Conservation (phyloP, 495 filamentous ascomycete genomes). For the Xylona heveae region DNA sequence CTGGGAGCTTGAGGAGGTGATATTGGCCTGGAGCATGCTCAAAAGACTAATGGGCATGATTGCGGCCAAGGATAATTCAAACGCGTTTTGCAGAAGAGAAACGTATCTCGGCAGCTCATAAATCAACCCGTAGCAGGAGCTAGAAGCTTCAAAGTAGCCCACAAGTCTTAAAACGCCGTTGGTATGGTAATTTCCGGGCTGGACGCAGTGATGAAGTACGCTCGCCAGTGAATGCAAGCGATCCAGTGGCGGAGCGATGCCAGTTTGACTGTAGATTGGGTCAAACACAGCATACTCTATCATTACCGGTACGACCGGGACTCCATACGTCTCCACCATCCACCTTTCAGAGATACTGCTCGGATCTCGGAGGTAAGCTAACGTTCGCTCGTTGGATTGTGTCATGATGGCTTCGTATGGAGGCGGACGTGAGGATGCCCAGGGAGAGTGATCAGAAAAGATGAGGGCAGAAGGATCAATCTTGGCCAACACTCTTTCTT, state of each 20-base stretch:
- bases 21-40: constrained; percentile 33
- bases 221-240: constrained; percentile 40
- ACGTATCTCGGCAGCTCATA: constrained; percentile 55
- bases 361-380: constrained; percentile 23
- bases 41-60: constrained; percentile 28
- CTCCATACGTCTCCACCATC: constrained; percentile 13
- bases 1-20: constrained; percentile 26
- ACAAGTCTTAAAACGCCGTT: constrained; percentile 49
- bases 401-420: constrained; percentile 25
- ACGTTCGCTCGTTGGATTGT: constrained; percentile 23
- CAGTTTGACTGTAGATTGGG: constrained; percentile 37
- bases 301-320: constrained; percentile 28
- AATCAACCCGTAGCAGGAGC: constrained; percentile 60
- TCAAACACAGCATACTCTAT: constrained; percentile 48
- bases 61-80: constrained; percentile 19
- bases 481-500: no score
- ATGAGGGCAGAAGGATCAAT: no score
- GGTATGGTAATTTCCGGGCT: constrained; percentile 28
- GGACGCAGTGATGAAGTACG: constrained; percentile 24
- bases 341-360: constrained; percentile 18
- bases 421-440: constrained; percentile 11
- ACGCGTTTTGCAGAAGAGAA: constrained; percentile 25
- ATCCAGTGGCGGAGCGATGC: constrained; percentile 37
- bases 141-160: constrained; percentile 71
- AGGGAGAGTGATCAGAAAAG: constrained; percentile 7